Evolutionary conservation across 352 stramenopile genomes (phyloP).

Genomic region (Phytophthora lateralis): DNA sequence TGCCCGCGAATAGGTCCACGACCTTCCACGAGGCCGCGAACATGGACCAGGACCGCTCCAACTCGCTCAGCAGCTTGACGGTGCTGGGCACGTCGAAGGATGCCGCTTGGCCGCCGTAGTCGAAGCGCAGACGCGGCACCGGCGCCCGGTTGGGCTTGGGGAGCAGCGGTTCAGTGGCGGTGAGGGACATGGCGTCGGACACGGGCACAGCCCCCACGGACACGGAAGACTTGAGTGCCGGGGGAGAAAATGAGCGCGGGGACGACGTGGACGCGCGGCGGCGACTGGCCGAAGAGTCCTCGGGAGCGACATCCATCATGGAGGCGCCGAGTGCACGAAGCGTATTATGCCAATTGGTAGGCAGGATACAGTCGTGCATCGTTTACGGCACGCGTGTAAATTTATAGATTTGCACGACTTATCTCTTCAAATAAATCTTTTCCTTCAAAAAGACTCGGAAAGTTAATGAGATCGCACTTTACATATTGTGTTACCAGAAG

Average conservation of each 20-base stretch:
- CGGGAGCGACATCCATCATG: neutral
- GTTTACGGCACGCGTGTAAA: too few relatives aligned
- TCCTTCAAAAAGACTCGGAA: too few relatives aligned
- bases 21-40: slow-evolving; percentile 70
- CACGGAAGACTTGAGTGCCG: slow-evolving; percentile 16
- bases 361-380: too few relatives aligned
- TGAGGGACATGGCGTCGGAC: slow-evolving; percentile 15
- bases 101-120: slow-evolving; percentile 16
- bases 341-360: too few relatives aligned
- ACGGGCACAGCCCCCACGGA: slow-evolving; percentile 13
- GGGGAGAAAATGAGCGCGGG: neutral
- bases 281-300: slow-evolving; percentile 12
- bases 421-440: too few relatives aligned
- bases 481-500: too few relatives aligned
- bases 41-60: slow-evolving; percentile 78
- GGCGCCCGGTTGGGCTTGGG: slow-evolving; percentile 9
- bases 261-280: slow-evolving; percentile 13
- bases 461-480: too few relatives aligned
- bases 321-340: too few relatives aligned
- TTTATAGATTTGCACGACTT: too few relatives aligned
- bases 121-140: slow-evolving; percentile 17
- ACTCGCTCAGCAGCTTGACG: slow-evolving; percentile 71
- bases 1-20: slow-evolving; percentile 67
- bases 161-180: slow-evolving; percentile 8
- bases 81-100: slow-evolving; percentile 49